Evolutionary conservation across 192 early-diverging fungal species (phyloP).

Genomic region (Umbelopsis ramanniana): DNA sequence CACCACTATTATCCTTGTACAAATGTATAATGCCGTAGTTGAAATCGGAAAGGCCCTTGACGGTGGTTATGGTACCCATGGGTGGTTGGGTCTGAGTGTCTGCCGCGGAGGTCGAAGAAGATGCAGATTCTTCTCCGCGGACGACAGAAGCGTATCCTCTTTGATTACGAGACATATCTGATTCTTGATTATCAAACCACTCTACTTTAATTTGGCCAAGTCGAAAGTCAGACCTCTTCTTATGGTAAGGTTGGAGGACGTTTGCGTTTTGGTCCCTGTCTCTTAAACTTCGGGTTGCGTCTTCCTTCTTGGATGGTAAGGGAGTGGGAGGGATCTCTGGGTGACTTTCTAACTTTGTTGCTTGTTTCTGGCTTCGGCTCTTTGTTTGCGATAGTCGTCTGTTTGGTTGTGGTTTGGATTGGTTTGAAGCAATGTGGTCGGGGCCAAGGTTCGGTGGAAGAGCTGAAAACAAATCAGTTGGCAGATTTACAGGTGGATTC

Average conservation of each 20-base stretch:
- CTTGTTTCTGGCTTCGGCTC: background rate
- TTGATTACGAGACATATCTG: slow-evolving; percentile 13
- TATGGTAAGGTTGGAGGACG: background rate
- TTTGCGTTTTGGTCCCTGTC: background rate
- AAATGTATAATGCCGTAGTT: slow-evolving; percentile 67
- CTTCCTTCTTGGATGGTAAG: background rate
- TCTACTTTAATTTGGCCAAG: slow-evolving; percentile 38
- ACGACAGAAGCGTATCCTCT: background rate
- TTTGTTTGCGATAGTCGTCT: slow-evolving; percentile 1
- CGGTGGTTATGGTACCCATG: slow-evolving; percentile 14
- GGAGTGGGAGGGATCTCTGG: slow-evolving; percentile 27
- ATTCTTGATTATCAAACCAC: slow-evolving; percentile 34
- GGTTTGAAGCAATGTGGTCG: slow-evolving; percentile 1
- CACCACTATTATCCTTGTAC: slow-evolving; percentile 60
- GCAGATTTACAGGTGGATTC: slow-evolving; percentile 1
- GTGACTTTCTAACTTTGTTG: slow-evolving; percentile 4
- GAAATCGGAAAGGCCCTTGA: slow-evolving; percentile 27
- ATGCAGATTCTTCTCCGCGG: background rate
- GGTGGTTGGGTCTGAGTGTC: slow-evolving; percentile 6
- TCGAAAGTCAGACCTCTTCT: slow-evolving; percentile 27
- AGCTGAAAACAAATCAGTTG: slow-evolving; percentile 1
- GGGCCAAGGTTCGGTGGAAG: slow-evolving; percentile 4
- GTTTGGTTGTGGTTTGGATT: slow-evolving; percentile 10
- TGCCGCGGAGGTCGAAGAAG: slow-evolving; percentile 1
- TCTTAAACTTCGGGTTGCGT: background rate